A percentile compares a stretch with the other conserved stretches of the same genome.
Evolutionary conservation across 2,329 filamentous ascomycete genomes (phyloP).

Genomic region (Stachybotrys elegans): DNA sequence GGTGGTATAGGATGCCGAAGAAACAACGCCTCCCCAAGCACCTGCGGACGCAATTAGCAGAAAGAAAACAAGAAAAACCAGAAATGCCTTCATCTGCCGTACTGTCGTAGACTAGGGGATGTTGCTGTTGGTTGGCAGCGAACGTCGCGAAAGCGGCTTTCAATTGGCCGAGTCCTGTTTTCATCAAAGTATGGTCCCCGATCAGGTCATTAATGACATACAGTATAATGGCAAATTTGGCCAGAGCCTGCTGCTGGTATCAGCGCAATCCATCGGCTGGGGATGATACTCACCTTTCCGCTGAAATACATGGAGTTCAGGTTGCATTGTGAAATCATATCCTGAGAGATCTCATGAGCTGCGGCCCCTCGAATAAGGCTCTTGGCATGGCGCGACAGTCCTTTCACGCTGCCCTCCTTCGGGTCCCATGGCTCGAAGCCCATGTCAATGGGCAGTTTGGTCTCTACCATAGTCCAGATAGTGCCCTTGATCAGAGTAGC

Average conservation of each 20-base stretch:
- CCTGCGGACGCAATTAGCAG: too few species aligned
- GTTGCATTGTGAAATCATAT: conserved; percentile 68
- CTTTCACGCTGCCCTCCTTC: conserved; percentile 36
- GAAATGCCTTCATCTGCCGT: too few species aligned
- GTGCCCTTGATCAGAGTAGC: conserved; percentile 68
- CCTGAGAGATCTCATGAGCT: conserved; percentile 67
- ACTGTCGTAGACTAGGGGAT: conserved; percentile 60
- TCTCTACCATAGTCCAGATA: conserved; percentile 74
- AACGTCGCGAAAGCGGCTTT: conserved; percentile 65
- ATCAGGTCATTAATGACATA: conserved; percentile 62
- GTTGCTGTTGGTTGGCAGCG: conserved; percentile 61
- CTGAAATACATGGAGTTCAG: conserved; percentile 89
- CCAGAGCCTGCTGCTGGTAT: conserved; percentile 50
- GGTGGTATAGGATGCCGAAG: conserved; percentile 65
- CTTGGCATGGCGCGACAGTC: conserved; percentile 50
- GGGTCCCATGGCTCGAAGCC: conserved; percentile 75
- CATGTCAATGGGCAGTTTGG: conserved; percentile 66
- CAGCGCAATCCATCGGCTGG: conserved; percentile 1
- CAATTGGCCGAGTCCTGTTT: conserved; percentile 53
- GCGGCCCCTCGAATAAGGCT: conserved; percentile 57
- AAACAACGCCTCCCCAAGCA: conserved; percentile 77
- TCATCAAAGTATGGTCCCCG: conserved; percentile 50
- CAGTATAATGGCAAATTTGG: conserved; percentile 68
- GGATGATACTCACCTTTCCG: conserved; percentile 59
- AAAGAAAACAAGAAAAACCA: too few species aligned